These are phyloP conservation scores for Coniella vitis DNA, from an alignment of 2,329 filamentous ascomycete species.

Conservation along the genomic window DNA sequence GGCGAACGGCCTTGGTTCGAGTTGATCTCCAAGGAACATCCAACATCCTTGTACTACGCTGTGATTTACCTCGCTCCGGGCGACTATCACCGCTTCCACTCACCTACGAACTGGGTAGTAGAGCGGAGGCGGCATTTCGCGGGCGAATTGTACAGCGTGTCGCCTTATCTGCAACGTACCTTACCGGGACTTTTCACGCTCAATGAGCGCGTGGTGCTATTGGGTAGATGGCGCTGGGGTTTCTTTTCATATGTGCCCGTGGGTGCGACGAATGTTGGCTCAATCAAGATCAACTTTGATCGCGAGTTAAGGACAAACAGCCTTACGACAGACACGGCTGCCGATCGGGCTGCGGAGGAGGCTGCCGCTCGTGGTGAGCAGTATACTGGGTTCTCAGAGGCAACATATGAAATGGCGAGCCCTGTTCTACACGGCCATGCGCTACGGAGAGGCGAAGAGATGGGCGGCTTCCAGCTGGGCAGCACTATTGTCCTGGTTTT, in stretches of 20 bases:
- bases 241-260: conserved; percentile 97
- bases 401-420: conserved; percentile 76
- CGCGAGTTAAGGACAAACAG: conserved; percentile 88
- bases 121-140: conserved; percentile 94
- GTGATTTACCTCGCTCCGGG: conserved; percentile 95
- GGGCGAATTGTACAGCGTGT: conserved; percentile 90
- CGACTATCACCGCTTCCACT: conserved; percentile 98
- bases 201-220: conserved; percentile 89
- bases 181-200: conserved; percentile 92
- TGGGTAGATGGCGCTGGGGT: conserved; percentile 92
- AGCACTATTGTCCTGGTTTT: conserved; percentile 95
- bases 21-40: conserved; percentile 52
- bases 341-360: conserved; percentile 76
- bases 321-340: conserved; percentile 84
- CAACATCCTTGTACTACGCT: conserved; percentile 78
- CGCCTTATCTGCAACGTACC: conserved; percentile 87
- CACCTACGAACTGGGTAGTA: conserved; percentile 89
- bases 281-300: conserved; percentile 96
- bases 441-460: conserved; percentile 82
- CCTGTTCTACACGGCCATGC: conserved; percentile 75
- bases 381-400: conserved; percentile 88
- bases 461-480: conserved; percentile 95
- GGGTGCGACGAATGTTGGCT: conserved; percentile 94
- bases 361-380: conserved; percentile 69
- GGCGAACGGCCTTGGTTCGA: conserved; percentile 66